These are phyloP conservation scores for Geranium brycei DNA, from an alignment of 345 rosid genomes.

Conservation along the genomic window DNA sequence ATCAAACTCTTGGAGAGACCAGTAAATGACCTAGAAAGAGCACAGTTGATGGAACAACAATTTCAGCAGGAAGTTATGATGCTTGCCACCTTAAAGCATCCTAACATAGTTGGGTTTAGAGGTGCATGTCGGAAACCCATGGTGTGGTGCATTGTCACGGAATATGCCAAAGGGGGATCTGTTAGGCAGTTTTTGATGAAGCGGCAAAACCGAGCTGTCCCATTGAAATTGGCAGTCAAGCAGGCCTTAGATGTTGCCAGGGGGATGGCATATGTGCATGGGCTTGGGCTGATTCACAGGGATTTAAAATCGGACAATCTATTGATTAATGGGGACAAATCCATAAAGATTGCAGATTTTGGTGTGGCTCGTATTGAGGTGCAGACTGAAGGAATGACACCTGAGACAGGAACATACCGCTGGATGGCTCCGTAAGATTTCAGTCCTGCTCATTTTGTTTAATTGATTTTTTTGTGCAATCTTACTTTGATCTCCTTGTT, in stretches of 20 bases:
- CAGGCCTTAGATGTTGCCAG: constrained; percentile 39
- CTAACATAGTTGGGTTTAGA: constrained; percentile 39
- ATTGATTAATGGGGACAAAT: constrained; percentile 23
- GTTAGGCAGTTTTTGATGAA: constrained; percentile 23
- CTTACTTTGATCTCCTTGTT: no score
- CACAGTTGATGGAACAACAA: constrained; percentile 41
- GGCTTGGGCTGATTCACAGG: constrained; percentile 26
- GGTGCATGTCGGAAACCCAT: constrained; percentile 31
- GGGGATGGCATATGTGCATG: constrained; percentile 35
- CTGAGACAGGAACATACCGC: constrained; percentile 39
- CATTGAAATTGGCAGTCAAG: constrained; percentile 28
- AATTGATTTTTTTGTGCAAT: no score
- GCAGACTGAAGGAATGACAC: constrained; percentile 40
- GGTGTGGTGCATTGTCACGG: constrained; percentile 47
- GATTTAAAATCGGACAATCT: constrained; percentile 37
- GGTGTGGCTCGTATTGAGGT: constrained; percentile 38
- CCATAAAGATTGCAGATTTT: constrained; percentile 42
- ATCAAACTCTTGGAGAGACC: constrained; percentile 51
- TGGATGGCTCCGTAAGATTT: constrained; percentile 44
- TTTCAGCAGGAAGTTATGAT: constrained; percentile 47
- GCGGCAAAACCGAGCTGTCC: constrained; percentile 24
- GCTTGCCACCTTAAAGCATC: constrained; percentile 44
- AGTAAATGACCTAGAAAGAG: constrained; percentile 28
- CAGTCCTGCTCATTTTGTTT: no score
- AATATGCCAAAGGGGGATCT: constrained; percentile 36